Conservation (phyloP, 2,329 filamentous ascomycete genomes). For the Pyricularia grisea region DNA sequence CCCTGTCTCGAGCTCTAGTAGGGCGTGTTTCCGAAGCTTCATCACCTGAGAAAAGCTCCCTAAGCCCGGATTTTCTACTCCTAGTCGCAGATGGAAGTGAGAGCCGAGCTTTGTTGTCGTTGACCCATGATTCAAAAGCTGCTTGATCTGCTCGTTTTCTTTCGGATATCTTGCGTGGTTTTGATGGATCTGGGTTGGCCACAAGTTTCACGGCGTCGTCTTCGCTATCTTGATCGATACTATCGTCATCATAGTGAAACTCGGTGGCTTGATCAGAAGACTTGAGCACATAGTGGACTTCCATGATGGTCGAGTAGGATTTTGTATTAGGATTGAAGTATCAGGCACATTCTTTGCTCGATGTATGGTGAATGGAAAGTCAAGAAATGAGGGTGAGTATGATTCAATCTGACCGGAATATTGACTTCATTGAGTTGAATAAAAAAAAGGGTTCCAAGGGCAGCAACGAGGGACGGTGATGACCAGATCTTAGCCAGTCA, state of each 20-base stretch:
- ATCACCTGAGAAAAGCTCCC: neutral
- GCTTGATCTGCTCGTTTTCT: slow-evolving; percentile 39
- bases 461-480: neutral
- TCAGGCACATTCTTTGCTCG: neutral
- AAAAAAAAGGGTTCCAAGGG: neutral
- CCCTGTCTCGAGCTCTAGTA: slow-evolving; percentile 31
- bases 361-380: neutral
- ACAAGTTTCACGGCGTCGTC: slow-evolving; percentile 17
- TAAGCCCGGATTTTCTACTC: neutral
- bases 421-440: neutral
- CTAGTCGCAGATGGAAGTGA: slow-evolving; percentile 11
- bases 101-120: slow-evolving; percentile 25
- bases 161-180: slow-evolving; percentile 29
- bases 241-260: neutral
- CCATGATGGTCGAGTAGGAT: neutral
- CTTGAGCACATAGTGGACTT: neutral
- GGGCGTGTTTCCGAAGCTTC: neutral
- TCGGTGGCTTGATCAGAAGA: neutral
- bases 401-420: neutral
- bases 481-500: neutral
- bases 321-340: neutral
- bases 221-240: slow-evolving; percentile 15
- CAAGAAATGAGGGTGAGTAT: neutral
- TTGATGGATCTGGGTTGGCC: slow-evolving; percentile 16
- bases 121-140: slow-evolving; percentile 35